Evolutionary conservation across 2,329 filamentous ascomycete genomes (phyloP).

Genomic region (Beauveria varroae): DNA sequence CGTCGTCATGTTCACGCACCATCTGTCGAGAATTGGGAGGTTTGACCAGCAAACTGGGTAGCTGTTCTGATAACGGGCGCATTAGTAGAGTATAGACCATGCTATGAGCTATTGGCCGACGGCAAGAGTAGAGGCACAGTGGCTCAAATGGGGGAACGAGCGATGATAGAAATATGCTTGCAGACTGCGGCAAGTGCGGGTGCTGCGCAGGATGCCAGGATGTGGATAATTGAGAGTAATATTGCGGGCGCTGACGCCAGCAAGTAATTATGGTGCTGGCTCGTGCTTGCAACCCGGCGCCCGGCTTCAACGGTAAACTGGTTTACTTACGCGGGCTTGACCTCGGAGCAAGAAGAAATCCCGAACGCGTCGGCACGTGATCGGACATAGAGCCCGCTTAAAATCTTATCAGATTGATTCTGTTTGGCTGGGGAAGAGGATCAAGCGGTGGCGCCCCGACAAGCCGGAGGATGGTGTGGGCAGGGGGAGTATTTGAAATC

Average conservation of each 20-base stretch:
- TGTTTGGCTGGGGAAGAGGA: slow-evolving; percentile 10
- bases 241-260: background rate
- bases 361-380: slow-evolving; percentile 12
- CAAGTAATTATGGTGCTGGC: background rate
- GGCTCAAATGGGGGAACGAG: background rate
- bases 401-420: slow-evolving; percentile 14
- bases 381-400: slow-evolving; percentile 1
- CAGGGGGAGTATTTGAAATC: slow-evolving; percentile 9
- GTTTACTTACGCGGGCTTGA: background rate
- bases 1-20: no score
- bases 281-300: background rate
- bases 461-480: background rate
- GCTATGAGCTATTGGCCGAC: background rate
- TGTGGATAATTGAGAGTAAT: background rate
- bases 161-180: background rate
- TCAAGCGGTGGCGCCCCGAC: background rate
- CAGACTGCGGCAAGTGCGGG: background rate
- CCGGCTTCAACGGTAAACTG: background rate
- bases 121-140: background rate
- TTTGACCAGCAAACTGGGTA: no score
- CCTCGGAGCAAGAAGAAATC: background rate
- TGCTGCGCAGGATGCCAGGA: background rate
- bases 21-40: no score
- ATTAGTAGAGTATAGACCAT: background rate
- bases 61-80: no score